These are phyloP conservation scores for Lantana camara DNA, from an alignment of 257 asterid genomes.

Conservation along the genomic window DNA sequence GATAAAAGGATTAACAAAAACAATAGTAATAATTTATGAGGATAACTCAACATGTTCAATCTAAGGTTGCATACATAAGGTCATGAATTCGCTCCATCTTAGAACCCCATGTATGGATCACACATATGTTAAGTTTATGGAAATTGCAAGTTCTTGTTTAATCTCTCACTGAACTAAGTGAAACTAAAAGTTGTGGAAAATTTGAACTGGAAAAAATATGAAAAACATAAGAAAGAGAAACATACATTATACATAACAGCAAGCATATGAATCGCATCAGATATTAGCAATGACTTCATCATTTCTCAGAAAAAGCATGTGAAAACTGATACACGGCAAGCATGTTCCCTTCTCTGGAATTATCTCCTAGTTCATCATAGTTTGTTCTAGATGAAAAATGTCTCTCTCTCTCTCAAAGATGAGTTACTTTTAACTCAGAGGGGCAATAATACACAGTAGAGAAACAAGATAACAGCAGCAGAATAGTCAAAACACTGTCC, in stretches of 20 bases:
- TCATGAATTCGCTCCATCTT: background rate
- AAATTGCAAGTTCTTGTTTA: background rate
- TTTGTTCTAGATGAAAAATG: background rate
- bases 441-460: background rate
- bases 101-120: background rate
- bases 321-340: background rate
- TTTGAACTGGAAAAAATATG: background rate
- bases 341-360: background rate
- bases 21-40: too few relatives aligned
- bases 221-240: background rate
- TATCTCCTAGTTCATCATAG: background rate
- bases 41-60: background rate
- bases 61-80: background rate
- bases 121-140: background rate
- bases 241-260: too few relatives aligned
- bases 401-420: background rate
- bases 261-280: background rate
- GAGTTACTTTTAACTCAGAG: background rate
- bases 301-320: background rate
- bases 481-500: constrained; percentile 1
- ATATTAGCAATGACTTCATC: background rate
- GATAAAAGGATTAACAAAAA: background rate
- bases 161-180: background rate
- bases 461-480: background rate
- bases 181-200: constrained; percentile 8